A percentile compares a stretch with the other conserved stretches of the same genome.
phyloP scores from a whole-genome alignment of 805 yeast genomes.

The Monosporozyma solicola region DNA sequence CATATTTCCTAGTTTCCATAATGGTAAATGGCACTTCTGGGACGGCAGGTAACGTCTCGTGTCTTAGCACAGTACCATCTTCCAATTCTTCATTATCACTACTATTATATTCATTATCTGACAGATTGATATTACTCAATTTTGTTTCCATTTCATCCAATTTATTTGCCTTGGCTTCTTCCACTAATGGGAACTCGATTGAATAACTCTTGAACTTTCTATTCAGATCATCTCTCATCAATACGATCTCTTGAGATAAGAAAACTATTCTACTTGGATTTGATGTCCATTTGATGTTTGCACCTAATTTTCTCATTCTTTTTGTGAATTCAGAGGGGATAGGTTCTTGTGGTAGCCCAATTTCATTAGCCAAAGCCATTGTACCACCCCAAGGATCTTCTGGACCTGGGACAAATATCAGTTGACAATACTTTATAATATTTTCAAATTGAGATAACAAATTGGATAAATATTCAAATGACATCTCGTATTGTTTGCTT shows the following conservation, averaged over 20 bases:
- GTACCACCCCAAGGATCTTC: conserved; percentile 80
- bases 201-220: conserved; percentile 64
- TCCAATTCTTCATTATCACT: conserved; percentile 1
- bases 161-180: conserved; percentile 18
- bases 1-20: conserved; percentile 51
- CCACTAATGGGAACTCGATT: conserved; percentile 40
- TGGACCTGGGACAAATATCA: conserved; percentile 77
- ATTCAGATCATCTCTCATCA: conserved; percentile 66
- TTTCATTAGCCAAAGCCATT: neutral
- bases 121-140: conserved; percentile 13
- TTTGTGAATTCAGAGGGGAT: conserved; percentile 67
- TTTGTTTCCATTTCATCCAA: conserved; percentile 10
- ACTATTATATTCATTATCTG: conserved; percentile 3
- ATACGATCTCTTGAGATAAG: conserved; percentile 71
- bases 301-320: conserved; percentile 51
- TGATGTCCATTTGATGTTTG: conserved; percentile 49
- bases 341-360: conserved; percentile 54
- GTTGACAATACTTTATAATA: conserved; percentile 34
- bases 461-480: conserved; percentile 67
- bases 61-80: neutral
- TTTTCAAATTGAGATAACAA: conserved; percentile 44
- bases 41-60: neutral
- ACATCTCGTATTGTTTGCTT: conserved; percentile 49
- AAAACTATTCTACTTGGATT: conserved; percentile 78
- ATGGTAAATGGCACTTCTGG: conserved; percentile 6